These are phyloP conservation scores for Shiraia bambusicola DNA, from an alignment of 2,329 filamentous ascomycete species.

Conservation along the genomic window DNA sequence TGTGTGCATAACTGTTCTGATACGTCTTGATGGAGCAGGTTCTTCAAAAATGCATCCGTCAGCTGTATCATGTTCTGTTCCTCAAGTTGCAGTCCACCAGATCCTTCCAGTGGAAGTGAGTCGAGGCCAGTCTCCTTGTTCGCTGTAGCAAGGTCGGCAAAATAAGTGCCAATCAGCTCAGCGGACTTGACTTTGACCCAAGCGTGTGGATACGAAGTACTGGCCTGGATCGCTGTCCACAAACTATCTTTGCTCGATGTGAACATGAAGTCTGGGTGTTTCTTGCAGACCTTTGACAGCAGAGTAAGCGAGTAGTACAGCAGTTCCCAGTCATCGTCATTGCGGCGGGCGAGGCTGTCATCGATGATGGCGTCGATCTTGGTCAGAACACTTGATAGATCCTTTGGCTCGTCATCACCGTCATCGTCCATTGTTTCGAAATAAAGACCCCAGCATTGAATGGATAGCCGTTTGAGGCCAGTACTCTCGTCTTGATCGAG, in stretches of 20 bases:
- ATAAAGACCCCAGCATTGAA: conserved; percentile 82
- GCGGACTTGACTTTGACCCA: conserved; percentile 77
- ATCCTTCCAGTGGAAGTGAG: conserved; percentile 65
- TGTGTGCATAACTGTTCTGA: conserved; percentile 77
- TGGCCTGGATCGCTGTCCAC: conserved; percentile 69
- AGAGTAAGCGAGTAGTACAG: conserved; percentile 73
- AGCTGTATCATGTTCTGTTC: conserved; percentile 63
- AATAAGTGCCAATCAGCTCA: conserved; percentile 72
- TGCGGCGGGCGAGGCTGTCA: conserved; percentile 54
- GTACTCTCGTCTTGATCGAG: conserved; percentile 71
- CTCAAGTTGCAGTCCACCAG: conserved; percentile 68
- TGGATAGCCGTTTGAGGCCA: conserved; percentile 68
- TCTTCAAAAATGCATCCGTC: conserved; percentile 58
- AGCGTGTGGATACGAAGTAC: conserved; percentile 70
- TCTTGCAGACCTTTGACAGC: conserved; percentile 66
- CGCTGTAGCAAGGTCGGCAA: conserved; percentile 73
- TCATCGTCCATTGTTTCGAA: conserved; percentile 62
- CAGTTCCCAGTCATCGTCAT: conserved; percentile 67
- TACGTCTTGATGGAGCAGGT: conserved; percentile 64
- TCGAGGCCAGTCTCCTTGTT: conserved; percentile 57
- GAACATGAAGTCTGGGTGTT: conserved; percentile 65
- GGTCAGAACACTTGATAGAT: conserved; percentile 61
- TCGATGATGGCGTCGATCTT: conserved; percentile 55
- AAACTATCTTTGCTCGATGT: conserved; percentile 61
- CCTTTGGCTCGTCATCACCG: conserved; percentile 63